phyloP scores from a whole-genome alignment of 441 rosid genomes.

The Populus tomentosa region DNA sequence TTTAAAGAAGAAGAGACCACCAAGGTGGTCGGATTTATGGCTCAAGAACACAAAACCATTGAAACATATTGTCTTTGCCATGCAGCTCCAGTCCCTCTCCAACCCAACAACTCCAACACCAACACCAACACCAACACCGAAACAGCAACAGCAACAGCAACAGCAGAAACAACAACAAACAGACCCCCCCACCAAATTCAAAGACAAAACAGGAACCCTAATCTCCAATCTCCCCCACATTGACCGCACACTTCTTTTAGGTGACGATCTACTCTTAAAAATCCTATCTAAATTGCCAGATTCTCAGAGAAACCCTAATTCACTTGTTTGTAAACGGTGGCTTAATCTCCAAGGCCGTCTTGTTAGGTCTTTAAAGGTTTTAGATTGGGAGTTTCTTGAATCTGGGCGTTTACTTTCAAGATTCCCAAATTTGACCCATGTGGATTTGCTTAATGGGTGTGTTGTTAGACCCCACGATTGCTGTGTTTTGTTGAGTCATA shows the following conservation, averaged over 20 bases:
- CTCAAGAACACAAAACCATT: slow-evolving; percentile 52
- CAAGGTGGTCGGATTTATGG: slow-evolving; percentile 77
- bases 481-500: slow-evolving; percentile 36
- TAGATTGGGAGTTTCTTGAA: slow-evolving; percentile 61
- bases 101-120: neutral
- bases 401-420: slow-evolving; percentile 57
- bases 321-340: slow-evolving; percentile 85
- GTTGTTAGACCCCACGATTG: slow-evolving; percentile 35
- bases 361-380: slow-evolving; percentile 53
- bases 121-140: slow-evolving; percentile 14
- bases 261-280: slow-evolving; percentile 52
- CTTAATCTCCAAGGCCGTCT: slow-evolving; percentile 67
- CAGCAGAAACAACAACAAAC: neutral
- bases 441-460: slow-evolving; percentile 51
- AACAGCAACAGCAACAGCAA: neutral
- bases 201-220: slow-evolving; percentile 37
- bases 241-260: slow-evolving; percentile 62
- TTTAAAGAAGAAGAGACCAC: slow-evolving; percentile 39
- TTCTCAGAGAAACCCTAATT: slow-evolving; percentile 43
- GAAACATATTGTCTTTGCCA: slow-evolving; percentile 42
- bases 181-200: slow-evolving; percentile 21
- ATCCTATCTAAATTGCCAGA: slow-evolving; percentile 54
- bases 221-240: slow-evolving; percentile 33
- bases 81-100: slow-evolving; percentile 52
- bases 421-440: slow-evolving; percentile 61